Evolutionary conservation across 441 rosid genomes (phyloP).

Genomic region (Populus tomentosa): DNA sequence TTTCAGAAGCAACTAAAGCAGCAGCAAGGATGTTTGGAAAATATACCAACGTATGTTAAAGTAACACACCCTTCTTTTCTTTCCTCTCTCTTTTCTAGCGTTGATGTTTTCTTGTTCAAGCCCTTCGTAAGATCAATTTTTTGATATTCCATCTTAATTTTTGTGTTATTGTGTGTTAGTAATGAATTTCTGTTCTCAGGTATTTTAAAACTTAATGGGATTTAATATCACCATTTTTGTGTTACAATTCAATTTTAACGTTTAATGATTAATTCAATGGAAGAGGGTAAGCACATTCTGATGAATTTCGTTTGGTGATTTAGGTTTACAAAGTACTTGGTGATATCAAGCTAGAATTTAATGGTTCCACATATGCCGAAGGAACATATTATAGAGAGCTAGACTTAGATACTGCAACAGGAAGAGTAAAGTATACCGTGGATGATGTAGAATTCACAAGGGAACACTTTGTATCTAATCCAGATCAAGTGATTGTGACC

Average conservation of each 20-base stretch:
- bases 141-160: background rate
- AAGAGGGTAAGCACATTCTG: background rate
- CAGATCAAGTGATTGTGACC: constrained; percentile 65
- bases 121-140: background rate
- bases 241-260: background rate
- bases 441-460: constrained; percentile 58
- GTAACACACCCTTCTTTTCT: background rate
- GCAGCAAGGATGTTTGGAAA: constrained; percentile 61
- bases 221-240: background rate
- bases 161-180: background rate
- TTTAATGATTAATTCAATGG: constrained; percentile 3
- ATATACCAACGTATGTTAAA: constrained; percentile 53
- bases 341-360: constrained; percentile 69
- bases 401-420: constrained; percentile 74
- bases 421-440: constrained; percentile 57
- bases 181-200: background rate
- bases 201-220: background rate
- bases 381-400: constrained; percentile 76
- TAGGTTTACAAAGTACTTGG: constrained; percentile 89
- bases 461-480: constrained; percentile 77
- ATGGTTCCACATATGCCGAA: constrained; percentile 50
- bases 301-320: constrained; percentile 25
- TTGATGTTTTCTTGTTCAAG: background rate
- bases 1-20: constrained; percentile 64
- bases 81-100: background rate